Evolutionary conservation across 2,329 filamentous ascomycete species (phyloP).

Genomic region (Fusarium pseudograminearum): DNA sequence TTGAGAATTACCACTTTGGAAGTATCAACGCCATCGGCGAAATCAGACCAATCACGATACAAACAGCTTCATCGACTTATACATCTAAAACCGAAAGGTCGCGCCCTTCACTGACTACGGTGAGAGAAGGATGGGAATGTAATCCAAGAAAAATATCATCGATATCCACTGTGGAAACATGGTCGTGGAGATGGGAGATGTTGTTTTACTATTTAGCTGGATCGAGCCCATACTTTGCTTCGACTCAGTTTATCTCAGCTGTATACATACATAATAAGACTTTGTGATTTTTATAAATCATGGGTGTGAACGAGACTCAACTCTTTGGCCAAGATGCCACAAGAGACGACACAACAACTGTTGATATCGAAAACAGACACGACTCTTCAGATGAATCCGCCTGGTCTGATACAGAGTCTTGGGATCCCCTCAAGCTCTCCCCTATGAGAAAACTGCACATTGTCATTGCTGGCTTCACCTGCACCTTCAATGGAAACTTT

Average conservation of each 20-base stretch:
- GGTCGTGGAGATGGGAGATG: constrained; percentile 7
- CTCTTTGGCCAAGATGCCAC: constrained; percentile 17
- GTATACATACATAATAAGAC: background rate
- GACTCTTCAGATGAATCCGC: constrained; percentile 37
- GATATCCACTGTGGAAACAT: constrained; percentile 30
- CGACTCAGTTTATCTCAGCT: background rate
- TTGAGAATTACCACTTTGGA: background rate
- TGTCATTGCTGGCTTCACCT: constrained; percentile 52
- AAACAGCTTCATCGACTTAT: background rate
- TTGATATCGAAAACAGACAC: constrained; percentile 20
- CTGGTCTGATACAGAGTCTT: constrained; percentile 37
- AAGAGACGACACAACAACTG: constrained; percentile 2
- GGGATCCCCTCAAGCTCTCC: constrained; percentile 51
- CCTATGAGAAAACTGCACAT: constrained; percentile 51
- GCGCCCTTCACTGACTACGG: constrained; percentile 12
- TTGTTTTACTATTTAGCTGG: constrained; percentile 11
- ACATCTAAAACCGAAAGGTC: constrained; percentile 19
- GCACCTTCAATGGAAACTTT: constrained; percentile 54
- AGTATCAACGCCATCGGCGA: constrained; percentile 15
- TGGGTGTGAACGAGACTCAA: constrained; percentile 24
- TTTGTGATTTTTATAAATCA: no score
- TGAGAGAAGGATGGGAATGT: background rate
- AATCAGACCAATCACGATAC: constrained; percentile 25
- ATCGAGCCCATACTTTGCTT: constrained; percentile 2
- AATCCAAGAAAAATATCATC: background rate